Evolutionary conservation across 2,329 filamentous ascomycete genomes (phyloP), one percentile per base, ranked within the genome.

Genomic region (Nemania bipapillata): DNA sequence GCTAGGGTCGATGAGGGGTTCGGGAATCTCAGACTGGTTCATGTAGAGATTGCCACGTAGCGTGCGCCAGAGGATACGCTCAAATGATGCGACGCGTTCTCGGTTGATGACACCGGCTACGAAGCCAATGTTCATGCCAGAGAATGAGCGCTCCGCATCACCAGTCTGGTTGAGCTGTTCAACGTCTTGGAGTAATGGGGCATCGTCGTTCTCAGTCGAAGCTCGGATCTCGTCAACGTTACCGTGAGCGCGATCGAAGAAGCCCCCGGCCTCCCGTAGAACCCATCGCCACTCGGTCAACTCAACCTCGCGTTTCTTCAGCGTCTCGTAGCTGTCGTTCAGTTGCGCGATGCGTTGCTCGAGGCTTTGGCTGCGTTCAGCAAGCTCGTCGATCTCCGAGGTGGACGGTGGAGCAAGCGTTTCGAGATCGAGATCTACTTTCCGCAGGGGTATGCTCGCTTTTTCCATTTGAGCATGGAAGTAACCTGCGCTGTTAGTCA

Each of bases 271-370:
- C 86, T 99, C 96, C 72, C 93, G 91, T 67, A 99, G 83, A 59
- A 99, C 96, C 93, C 95, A 98, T 77, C 96, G 92, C 96, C 96
- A 98, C 83, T 99, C 96, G 11, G 92, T 97, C 76, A 99, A 86
- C 80, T 99, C 96, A 68, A 97, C 93, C 84, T 98, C 96, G 66
- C 95, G 90, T 85, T 96, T 97, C 88, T 98, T 98, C 80, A 99
- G 83, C 17, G 94, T 97, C 84, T 99, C 96, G 82, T 99, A 98
- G 84, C 94, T 98, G 79, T 98, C 96, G 80, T 98, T 98, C 70
- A 99, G 84, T 74, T 94, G 95, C 66, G 90, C 91, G 73, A 99
- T 89, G 70, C 96, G 90, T 83, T 96, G 92, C 83, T 99, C 96
- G 65, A 99, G 87, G 81, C 90, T 92, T 83, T 98, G 93, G 80